Evolutionary conservation across 73 alveolate genomes (phyloP), one percentile per base, ranked within the genome.

Genomic region (Blepharisma japonicum): DNA sequence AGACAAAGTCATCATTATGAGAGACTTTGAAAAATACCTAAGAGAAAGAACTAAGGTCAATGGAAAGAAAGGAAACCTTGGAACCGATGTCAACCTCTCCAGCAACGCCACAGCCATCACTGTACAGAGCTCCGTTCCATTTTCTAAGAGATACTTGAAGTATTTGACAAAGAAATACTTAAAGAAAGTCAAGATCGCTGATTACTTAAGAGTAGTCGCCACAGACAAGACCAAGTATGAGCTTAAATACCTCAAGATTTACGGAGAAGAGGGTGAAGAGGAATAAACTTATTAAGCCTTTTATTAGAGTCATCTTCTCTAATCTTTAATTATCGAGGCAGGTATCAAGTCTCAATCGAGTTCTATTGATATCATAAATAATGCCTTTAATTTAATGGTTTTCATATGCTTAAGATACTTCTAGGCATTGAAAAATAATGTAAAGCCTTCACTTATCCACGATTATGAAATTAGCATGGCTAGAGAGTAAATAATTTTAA

Each of bases 111-210:
- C 56, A 42, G 79, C 77, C 77, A 77, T 91, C 81, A 78, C 25
- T 45, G 90, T 91, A 6, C 56, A 77, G 45, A 71, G 94, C 79
- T 71, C 55, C 71, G 68, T 89, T 77, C 95, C 95, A 45, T 89
- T 91, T 94, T 89, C 95, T 86, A 91, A 91, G 94, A 88, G 97
- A 91, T 91, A 91, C 87, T 90, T 91, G 68, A 91, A 91, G 90
- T 91, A 91, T 86, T 79, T 91, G 77, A 89, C 97, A 71, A 91
- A 91, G 92, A 91, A 91, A 81, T 91, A 91, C 90, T 86, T 91
- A 76, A 91, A 91, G 90, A 87, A 90, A 88, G 87, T 87, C 71
- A 89, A 85, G 71, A 68, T 91, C 81, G 90, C 91, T 87, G 95
- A 91, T 70, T 91, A 88, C 83, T 86, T 91, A 68, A 80, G 91